phyloP scores from a whole-genome alignment of 164 flowering plant species.

The Macadamia tetraphylla region DNA sequence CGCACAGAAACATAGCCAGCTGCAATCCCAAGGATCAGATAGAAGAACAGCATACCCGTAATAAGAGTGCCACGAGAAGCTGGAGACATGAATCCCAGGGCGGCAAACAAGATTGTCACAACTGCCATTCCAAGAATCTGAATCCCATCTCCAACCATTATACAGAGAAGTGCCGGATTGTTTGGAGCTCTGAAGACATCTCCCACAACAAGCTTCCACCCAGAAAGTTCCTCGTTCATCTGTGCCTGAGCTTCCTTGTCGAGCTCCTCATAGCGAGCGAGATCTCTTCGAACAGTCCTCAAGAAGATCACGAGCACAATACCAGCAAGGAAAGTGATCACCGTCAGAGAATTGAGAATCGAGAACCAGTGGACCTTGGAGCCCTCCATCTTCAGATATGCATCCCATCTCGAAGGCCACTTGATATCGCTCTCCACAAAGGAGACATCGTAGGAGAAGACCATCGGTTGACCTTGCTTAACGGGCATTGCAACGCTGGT shows the following conservation, averaged over 20 bases:
- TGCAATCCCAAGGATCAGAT: slow-evolving; percentile 34
- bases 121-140: slow-evolving; percentile 39
- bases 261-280: slow-evolving; percentile 48
- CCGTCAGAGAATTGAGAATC: slow-evolving; percentile 55
- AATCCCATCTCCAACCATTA: slow-evolving; percentile 39
- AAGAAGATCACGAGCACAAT: slow-evolving; percentile 53
- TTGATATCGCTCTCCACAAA: slow-evolving; percentile 42
- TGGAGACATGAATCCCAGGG: slow-evolving; percentile 41
- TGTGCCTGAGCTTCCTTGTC: slow-evolving; percentile 71
- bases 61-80: slow-evolving; percentile 40
- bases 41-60: slow-evolving; percentile 34
- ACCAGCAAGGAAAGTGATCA: slow-evolving; percentile 48
- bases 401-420: slow-evolving; percentile 65
- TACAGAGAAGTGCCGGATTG: slow-evolving; percentile 27
- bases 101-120: slow-evolving; percentile 36
- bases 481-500: too few relatives aligned
- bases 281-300: slow-evolving; percentile 35
- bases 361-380: slow-evolving; percentile 62
- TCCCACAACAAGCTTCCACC: slow-evolving; percentile 72
- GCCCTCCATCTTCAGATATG: slow-evolving; percentile 56
- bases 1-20: slow-evolving; percentile 39
- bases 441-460: slow-evolving; percentile 48
- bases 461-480: slow-evolving; percentile 15
- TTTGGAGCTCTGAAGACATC: slow-evolving; percentile 54
- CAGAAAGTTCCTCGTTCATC: slow-evolving; percentile 72